Base-by-base conservation (phyloP, 1,284 basidiomycete genomes). In the Sphaerobolus stellatus region DNA sequence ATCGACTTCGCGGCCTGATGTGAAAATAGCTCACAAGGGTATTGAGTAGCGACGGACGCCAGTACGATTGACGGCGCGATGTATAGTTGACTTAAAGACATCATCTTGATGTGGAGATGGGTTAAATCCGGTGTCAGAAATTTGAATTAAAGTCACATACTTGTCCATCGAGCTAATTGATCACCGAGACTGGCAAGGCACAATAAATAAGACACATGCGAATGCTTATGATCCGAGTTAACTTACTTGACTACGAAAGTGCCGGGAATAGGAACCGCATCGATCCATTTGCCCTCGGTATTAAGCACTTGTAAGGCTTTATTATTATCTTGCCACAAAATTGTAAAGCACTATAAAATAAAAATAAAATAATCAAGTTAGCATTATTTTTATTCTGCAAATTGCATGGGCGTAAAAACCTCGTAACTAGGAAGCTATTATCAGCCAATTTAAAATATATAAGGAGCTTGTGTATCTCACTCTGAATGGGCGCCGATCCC, bases 101-200 rank as follows among this genome's bases (percentile, higher is more conserved):
- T 92, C 90, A 67, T 94, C 90, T 92, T 46, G n/a, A 16, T 7
- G 25, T 25, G 33, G 1, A 22, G n/a, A n/a, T n/a, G n/a, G n/a
- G n/a, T n/a, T n/a, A n/a, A n/a, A n/a, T n/a, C n/a, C n/a, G n/a
- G n/a, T n/a, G n/a, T n/a, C n/a, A n/a, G n/a, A n/a, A n/a, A n/a
- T n/a, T n/a, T n/a, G n/a, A n/a, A n/a, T n/a, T n/a, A n/a, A n/a
- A n/a, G n/a, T n/a, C n/a, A n/a, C n/a, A n/a, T n/a, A 93, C 91
- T 94, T 22, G 92, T 92, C 90, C 91, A 92, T 27, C 90, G 74
- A 14, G 90, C 85, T 58, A 95, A 81, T 64, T 94, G 90, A 67
- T 94, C 92, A 18, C 89, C 92, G 31, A 95, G 75, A 71, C 88
- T 91, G 47, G 16, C 36, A 33, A n/a, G n/a, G n/a, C n/a, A n/a